phyloP scores from a whole-genome alignment of 192 early-diverging fungal genomes.

The Allomyces macrogynus region DNA sequence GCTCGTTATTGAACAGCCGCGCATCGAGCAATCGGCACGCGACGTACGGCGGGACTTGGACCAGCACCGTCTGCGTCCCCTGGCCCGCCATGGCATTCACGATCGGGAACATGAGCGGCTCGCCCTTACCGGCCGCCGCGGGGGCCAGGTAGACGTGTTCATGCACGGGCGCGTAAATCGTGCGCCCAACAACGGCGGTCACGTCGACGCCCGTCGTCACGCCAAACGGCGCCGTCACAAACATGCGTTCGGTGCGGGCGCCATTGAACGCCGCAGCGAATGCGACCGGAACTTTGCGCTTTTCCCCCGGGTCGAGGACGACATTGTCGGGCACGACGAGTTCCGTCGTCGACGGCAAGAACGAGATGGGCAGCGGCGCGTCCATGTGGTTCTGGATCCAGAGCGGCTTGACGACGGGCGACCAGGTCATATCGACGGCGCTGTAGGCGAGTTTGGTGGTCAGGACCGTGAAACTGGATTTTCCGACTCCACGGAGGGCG shows the following conservation, averaged over 20 bases:
- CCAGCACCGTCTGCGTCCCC: background rate
- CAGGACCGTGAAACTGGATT: conserved; percentile 13
- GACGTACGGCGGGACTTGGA: background rate
- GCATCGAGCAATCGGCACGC: background rate
- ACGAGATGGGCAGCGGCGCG: conserved; percentile 12
- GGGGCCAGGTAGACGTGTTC: no score
- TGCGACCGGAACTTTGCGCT: conserved; percentile 8
- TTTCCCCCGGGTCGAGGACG: conserved; percentile 17
- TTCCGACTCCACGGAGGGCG: conserved; percentile 9
- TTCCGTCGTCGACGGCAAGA: conserved; percentile 17
- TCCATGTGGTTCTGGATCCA: conserved; percentile 11
- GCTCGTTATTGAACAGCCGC: background rate
- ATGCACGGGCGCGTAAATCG: background rate
- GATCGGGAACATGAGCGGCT: conserved; percentile 10
- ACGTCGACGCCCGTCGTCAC: background rate
- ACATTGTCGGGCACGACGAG: conserved; percentile 19
- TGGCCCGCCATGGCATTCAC: background rate
- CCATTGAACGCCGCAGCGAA: conserved; percentile 22
- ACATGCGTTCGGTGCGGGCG: conserved; percentile 15
- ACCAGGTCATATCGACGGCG: conserved; percentile 28
- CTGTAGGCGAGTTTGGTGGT: conserved; percentile 30
- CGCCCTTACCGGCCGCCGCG: no score
- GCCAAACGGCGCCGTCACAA: conserved; percentile 13
- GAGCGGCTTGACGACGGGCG: conserved; percentile 10
- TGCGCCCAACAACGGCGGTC: background rate